Percentiles rank a stretch among this genome's conserved stretches.
phyloP scores from a whole-genome alignment of 371 early-diverging fungal species.

The Apophysomyces trapeziformis region DNA sequence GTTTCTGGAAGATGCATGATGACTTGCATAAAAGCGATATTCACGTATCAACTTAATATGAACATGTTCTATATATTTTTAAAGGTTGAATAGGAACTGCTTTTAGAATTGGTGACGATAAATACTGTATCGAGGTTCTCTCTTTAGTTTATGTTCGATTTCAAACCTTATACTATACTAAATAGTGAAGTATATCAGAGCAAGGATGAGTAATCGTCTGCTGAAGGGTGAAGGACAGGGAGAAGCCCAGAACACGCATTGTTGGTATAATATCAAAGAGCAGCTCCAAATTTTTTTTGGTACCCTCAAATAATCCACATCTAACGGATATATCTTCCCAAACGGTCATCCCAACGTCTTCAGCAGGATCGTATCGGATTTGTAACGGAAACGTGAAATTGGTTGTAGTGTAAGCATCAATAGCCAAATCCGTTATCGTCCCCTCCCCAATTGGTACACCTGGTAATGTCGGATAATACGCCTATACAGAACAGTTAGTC shows the following conservation, averaged over 20 bases:
- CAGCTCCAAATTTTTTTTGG: conserved; percentile 23
- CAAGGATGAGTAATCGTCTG: conserved; percentile 24
- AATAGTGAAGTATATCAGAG: conserved; percentile 7
- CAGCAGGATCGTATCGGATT: conserved; percentile 30
- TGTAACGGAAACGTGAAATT: conserved; percentile 43
- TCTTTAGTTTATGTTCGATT: too few species aligned
- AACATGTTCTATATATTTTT: too few species aligned
- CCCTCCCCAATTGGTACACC: conserved; percentile 44
- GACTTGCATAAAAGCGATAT: too few species aligned
- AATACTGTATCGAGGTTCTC: too few species aligned
- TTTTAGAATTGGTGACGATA: too few species aligned
- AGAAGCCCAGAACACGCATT: conserved; percentile 24
- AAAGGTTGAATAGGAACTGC: too few species aligned
- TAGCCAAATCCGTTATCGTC: conserved; percentile 25
- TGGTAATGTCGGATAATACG: conserved; percentile 43
- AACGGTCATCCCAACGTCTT: conserved; percentile 35
- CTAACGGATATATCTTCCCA: conserved; percentile 37
- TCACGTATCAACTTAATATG: too few species aligned
- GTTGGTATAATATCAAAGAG: conserved; percentile 26
- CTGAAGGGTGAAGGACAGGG: conserved; percentile 20
- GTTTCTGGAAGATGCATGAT: too few species aligned
- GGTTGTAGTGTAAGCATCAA: conserved; percentile 33
- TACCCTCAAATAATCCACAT: conserved; percentile 39
- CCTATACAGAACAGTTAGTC: conserved; percentile 24
- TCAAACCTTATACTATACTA: too few species aligned